Percentiles rank a stretch among this genome's conserved stretches.
Evolutionary conservation across 2,329 filamentous ascomycete species (phyloP).

Genomic region (Aspergillus jensenii): DNA sequence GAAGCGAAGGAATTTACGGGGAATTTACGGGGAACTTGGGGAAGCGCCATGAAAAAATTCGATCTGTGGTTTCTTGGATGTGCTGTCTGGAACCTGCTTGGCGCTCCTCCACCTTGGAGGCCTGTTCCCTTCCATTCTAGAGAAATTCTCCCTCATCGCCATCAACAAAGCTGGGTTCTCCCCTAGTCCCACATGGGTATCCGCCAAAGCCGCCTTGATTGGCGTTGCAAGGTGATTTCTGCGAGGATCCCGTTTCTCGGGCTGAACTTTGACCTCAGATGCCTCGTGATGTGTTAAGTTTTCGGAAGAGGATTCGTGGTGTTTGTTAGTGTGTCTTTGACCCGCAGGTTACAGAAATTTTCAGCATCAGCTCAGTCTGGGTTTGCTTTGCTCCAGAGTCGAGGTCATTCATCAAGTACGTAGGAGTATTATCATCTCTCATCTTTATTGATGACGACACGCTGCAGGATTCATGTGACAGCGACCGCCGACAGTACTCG

Average conservation of each 20-base stretch:
- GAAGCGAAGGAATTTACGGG: slow-evolving; percentile 2
- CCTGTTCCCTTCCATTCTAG: background rate
- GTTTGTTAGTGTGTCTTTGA: background rate
- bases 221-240: slow-evolving; percentile 2
- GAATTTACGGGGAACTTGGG: slow-evolving; percentile 6
- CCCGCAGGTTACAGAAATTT: background rate
- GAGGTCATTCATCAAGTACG: too few relatives aligned
- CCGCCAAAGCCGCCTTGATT: slow-evolving; percentile 16
- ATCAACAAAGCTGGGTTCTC: background rate
- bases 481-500: background rate
- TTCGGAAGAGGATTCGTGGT: background rate
- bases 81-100: background rate
- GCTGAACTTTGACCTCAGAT: background rate
- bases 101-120: background rate
- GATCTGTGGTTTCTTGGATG: background rate
- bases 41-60: background rate
- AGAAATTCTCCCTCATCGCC: background rate
- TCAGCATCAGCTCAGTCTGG: background rate
- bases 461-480: slow-evolving; percentile 1
- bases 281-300: slow-evolving; percentile 11
- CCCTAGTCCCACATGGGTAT: slow-evolving; percentile 20
- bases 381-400: too few relatives aligned
- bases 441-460: slow-evolving; percentile 13
- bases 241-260: background rate
- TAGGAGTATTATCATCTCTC: too few relatives aligned